Evolutionary conservation across 163 green algal genomes (phyloP).

Genomic region (Chlamydomonas reinhardtii): DNA sequence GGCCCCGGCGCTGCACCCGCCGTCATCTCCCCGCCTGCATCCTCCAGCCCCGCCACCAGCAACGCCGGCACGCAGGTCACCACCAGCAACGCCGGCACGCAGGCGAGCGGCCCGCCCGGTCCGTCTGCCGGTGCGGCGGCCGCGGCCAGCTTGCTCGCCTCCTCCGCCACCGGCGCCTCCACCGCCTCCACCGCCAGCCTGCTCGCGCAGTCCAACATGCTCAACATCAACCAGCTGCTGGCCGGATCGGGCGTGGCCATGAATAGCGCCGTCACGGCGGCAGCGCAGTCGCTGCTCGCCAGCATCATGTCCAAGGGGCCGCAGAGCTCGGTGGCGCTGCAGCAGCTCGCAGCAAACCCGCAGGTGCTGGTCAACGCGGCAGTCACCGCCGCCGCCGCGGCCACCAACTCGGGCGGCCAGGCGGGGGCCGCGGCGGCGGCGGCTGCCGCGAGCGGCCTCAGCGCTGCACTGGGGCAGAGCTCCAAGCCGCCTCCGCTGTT

Average conservation of each 20-base stretch:
- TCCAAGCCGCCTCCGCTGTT: conserved; percentile 28
- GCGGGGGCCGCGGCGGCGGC: no score
- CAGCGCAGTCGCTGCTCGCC: background rate
- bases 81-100: background rate
- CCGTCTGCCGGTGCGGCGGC: background rate
- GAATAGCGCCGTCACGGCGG: no score
- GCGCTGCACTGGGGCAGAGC: background rate
- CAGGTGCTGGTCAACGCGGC: background rate
- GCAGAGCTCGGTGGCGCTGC: conserved; percentile 20
- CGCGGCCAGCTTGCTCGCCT: no score
- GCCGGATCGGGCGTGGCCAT: no score
- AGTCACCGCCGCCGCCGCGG: background rate
- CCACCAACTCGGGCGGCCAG: background rate
- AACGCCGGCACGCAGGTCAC: background rate
- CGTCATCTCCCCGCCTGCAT: no score
- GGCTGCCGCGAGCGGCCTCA: no score
- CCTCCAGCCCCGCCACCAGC: background rate
- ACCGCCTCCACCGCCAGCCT: background rate
- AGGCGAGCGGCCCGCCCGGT: background rate
- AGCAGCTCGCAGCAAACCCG: conserved; percentile 24
- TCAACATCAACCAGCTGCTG: no score
- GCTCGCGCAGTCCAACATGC: background rate
- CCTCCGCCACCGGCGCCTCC: background rate
- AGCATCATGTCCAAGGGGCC: conserved; percentile 44
- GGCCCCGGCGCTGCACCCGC: background rate